Conservation (phyloP, 139 green algal genomes). For the Nannochloris sp. region DNA sequence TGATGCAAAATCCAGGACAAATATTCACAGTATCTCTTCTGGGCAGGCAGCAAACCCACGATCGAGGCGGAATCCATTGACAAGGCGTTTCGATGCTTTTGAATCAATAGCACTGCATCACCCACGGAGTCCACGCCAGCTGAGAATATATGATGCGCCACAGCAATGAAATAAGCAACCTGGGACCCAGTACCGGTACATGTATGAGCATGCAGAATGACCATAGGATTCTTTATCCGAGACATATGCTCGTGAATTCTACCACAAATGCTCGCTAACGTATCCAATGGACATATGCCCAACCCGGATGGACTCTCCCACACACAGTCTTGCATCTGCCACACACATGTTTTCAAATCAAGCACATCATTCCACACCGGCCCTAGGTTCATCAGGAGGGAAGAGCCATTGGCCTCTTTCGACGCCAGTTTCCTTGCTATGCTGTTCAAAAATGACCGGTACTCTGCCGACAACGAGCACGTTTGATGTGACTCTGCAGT, state of each 20-base stretch:
- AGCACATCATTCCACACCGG: conserved; percentile 10
- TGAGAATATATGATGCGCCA: conserved; percentile 30
- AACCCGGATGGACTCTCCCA: conserved; percentile 22
- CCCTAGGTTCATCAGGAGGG: conserved; percentile 26
- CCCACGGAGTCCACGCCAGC: conserved; percentile 13
- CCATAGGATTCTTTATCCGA: conserved; percentile 5
- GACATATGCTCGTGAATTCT: conserved; percentile 24
- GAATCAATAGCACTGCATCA: conserved; percentile 11
- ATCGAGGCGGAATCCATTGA: not conserved
- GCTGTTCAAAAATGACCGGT: not conserved
- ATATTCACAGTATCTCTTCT: conserved; percentile 22
- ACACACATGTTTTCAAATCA: conserved; percentile 1
- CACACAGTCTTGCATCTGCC: conserved; percentile 3
- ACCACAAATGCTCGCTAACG: conserved; percentile 21
- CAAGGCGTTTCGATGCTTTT: conserved; percentile 8
- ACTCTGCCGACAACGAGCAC: not conserved
- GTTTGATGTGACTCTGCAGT: not conserved
- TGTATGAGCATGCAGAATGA: conserved; percentile 27
- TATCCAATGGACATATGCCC: conserved; percentile 25
- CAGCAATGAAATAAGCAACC: conserved; percentile 18
- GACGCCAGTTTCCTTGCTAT: not conserved
- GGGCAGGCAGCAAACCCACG: conserved; percentile 13
- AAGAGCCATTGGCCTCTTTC: not conserved
- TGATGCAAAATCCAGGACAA: conserved; percentile 21
- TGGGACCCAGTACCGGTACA: conserved; percentile 19